These are phyloP conservation scores for Medicago arabica DNA, from an alignment of 306 rosid genomes.

Conservation along the genomic window DNA sequence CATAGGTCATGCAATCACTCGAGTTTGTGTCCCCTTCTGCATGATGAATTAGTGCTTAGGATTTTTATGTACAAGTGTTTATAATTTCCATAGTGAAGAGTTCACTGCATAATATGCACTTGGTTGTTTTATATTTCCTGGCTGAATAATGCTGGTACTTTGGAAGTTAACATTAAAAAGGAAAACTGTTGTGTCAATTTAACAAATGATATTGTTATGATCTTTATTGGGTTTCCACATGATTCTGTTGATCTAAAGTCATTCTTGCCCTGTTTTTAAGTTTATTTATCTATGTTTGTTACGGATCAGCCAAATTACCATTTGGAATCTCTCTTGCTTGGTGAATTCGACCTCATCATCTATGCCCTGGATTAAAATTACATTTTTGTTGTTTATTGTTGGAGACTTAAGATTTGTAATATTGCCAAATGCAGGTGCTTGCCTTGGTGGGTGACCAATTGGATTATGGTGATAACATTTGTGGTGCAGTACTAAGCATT, in stretches of 20 bases:
- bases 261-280: conserved; percentile 5
- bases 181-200: background rate
- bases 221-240: background rate
- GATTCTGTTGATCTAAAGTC: conserved; percentile 30
- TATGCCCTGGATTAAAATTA: background rate
- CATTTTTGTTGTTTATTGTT: background rate
- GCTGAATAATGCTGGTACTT: conserved; percentile 7
- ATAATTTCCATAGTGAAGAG: background rate
- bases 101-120: no score
- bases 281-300: conserved; percentile 1
- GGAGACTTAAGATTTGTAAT: conserved; percentile 22
- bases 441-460: conserved; percentile 94
- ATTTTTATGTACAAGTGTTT: background rate
- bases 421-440: conserved; percentile 65
- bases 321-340: conserved; percentile 23
- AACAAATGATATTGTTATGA: background rate
- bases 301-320: conserved; percentile 6
- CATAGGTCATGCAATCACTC: no score
- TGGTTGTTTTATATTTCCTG: background rate
- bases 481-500: conserved; percentile 91
- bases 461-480: conserved; percentile 85
- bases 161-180: background rate
- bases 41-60: background rate
- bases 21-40: no score
- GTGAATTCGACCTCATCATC: conserved; percentile 11